Evolutionary conservation across 139 green algal genomes (phyloP), one percentile per base, ranked within the genome.

Genomic region (Yamagishiella unicocca): DNA sequence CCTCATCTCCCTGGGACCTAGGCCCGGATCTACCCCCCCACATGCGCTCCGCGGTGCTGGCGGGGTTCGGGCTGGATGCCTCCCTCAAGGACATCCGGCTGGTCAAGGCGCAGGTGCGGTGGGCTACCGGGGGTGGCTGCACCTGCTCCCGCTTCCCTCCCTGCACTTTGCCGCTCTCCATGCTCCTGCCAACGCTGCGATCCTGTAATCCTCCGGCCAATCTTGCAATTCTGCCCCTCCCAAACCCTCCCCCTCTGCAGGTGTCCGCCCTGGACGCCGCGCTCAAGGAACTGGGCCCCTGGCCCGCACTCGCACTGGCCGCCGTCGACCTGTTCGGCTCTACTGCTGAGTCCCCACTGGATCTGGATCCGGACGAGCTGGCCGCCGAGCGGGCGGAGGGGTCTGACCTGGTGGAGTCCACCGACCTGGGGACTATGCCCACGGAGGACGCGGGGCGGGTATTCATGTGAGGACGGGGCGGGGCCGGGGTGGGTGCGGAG

Each of bases 391-490:
- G 50, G 67, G 67, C 22, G 33, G 67, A 76, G 4, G 22, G 22
- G 67, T 14, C 21, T 4, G 21, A 50, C 33, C 22, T 84, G 55
- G 8, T 74, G 77, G 77, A 84, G 77, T 38, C 38, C 8, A 62
- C 58, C 1, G 77, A 84, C 77, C 77, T 84, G 35, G 77, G 77
- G 22, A 8, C 77, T 6, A 9, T 25, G 77, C 77, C 77, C 38
- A 25, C 27, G 17, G 17, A 4, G 0, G 6, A n/a, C 25, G 21
- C 10, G 27, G 77, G 25, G 6, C 19, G 22, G 0, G 58, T n/a
- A 6, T 37, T 84, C 37, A 54, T 84, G 77, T 84, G 74, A 22
- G 74, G n/a, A n/a, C n/a, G n/a, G n/a, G n/a, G n/a, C n/a, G n/a
- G n/a, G n/a, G n/a, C n/a, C n/a, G n/a, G n/a, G n/a, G n/a, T n/a